Evolutionary conservation across 2,329 filamentous ascomycete genomes (phyloP).

Genomic region (Aspergillus luchuensis): DNA sequence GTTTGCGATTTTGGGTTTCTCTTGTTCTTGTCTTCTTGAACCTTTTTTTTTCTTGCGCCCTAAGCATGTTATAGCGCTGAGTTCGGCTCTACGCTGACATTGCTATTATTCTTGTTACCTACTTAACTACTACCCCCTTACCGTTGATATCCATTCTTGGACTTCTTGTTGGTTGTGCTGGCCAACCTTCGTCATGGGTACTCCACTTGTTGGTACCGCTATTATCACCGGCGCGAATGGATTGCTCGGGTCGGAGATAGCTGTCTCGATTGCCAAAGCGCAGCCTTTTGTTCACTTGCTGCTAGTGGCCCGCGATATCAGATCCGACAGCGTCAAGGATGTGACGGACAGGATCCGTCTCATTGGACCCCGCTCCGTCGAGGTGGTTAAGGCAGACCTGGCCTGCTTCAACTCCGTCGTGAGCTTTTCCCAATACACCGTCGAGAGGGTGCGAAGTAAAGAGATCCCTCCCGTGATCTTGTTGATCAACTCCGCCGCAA

Average conservation of each 20-base stretch:
- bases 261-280: conserved; percentile 37
- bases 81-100: background rate
- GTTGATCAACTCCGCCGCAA: conserved; percentile 38
- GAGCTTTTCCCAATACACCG: conserved; percentile 35
- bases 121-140: background rate
- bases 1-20: background rate
- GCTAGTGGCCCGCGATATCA: conserved; percentile 34
- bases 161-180: background rate
- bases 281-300: conserved; percentile 41
- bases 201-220: conserved; percentile 38
- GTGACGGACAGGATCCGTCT: conserved; percentile 33
- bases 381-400: conserved; percentile 35
- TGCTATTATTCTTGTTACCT: background rate
- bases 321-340: conserved; percentile 31
- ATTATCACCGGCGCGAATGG: conserved; percentile 43
- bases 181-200: conserved; percentile 29
- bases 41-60: background rate
- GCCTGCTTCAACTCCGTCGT: conserved; percentile 35
- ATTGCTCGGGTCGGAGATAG: conserved; percentile 38
- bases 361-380: conserved; percentile 38
- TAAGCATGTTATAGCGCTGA: conserved; percentile 7
- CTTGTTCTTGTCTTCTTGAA: background rate
- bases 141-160: background rate
- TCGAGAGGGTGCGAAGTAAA: conserved; percentile 34
- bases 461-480: conserved; percentile 39